These are phyloP conservation scores for Juncus effusus DNA, from an alignment of 176 grass and related monocot species.

Conservation along the genomic window DNA sequence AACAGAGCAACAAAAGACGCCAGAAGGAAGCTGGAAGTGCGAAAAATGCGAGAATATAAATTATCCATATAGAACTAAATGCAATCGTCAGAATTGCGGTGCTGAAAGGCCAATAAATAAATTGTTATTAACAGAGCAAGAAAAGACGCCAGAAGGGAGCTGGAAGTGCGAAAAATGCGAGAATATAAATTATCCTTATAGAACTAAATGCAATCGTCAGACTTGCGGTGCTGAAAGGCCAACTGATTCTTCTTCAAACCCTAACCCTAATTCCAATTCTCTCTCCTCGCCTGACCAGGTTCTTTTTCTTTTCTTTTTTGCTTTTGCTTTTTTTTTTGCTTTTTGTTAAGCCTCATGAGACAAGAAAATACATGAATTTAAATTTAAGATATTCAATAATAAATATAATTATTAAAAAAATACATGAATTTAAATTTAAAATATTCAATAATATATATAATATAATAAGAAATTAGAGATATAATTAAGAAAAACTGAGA, in stretches of 20 bases:
- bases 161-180: slow-evolving; percentile 91
- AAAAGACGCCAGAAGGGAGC: slow-evolving; percentile 82
- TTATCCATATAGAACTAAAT: slow-evolving; percentile 79
- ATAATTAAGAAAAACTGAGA: too few species aligned
- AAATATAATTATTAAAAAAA: too few species aligned
- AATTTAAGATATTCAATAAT: too few species aligned
- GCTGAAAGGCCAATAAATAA: slow-evolving; percentile 46
- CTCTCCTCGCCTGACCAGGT: not conserved
- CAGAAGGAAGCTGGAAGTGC: slow-evolving; percentile 90
- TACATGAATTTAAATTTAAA: too few species aligned
- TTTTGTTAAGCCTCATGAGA: not conserved
- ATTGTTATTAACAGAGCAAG: slow-evolving; percentile 15
- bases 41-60: slow-evolving; percentile 91
- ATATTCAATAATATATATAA: too few species aligned
- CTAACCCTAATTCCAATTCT: slow-evolving; percentile 15
- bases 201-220: slow-evolving; percentile 79
- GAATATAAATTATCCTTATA: slow-evolving; percentile 88
- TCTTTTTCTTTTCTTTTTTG: slow-evolving; percentile 16
- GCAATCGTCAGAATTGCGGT: slow-evolving; percentile 79
- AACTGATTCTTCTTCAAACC: slow-evolving; percentile 43
- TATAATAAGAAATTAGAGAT: too few species aligned
- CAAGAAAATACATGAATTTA: too few species aligned
- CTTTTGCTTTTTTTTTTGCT: slow-evolving; percentile 14
- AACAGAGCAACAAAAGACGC: slow-evolving; percentile 48
- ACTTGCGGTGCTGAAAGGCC: slow-evolving; percentile 71